A percentile compares a stretch with the other conserved stretches of the same genome.
These are phyloP conservation scores for Skeletonema costatum DNA, from an alignment of 108 stramenopile species.

Conservation along the genomic window DNA sequence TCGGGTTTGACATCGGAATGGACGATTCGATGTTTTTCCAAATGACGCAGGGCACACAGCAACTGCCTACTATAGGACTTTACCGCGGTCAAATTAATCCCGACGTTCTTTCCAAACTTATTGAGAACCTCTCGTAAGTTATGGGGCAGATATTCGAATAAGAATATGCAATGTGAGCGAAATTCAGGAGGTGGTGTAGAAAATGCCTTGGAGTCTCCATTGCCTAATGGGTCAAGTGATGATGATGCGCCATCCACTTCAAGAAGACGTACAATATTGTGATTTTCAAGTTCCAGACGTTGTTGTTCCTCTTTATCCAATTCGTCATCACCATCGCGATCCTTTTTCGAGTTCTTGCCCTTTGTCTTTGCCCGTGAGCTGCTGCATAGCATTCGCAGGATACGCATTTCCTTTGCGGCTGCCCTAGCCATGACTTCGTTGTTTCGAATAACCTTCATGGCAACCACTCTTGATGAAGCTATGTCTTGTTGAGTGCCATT, in stretches of 20 bases:
- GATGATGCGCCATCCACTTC: slow-evolving; percentile 35
- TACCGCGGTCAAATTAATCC: slow-evolving; percentile 90
- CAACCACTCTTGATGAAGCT: slow-evolving; percentile 63
- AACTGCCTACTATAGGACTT: slow-evolving; percentile 91
- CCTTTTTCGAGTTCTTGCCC: slow-evolving; percentile 3
- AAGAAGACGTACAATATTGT: slow-evolving; percentile 71
- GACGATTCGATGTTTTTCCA: slow-evolving; percentile 84
- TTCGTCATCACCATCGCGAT: slow-evolving; percentile 41
- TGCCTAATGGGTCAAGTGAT: slow-evolving; percentile 6
- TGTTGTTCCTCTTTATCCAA: slow-evolving; percentile 49
- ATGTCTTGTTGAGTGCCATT: slow-evolving; percentile 18
- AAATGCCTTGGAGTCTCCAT: slow-evolving; percentile 20
- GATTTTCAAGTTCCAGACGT: slow-evolving; percentile 46
- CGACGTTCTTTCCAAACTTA: slow-evolving; percentile 93
- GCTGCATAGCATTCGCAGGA: slow-evolving; percentile 50
- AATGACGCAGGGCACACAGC: slow-evolving; percentile 83
- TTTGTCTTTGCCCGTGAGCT: slow-evolving; percentile 10
- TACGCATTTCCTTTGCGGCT: slow-evolving; percentile 82
- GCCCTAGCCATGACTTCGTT: slow-evolving; percentile 99
- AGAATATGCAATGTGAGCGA: slow-evolving; percentile 77
- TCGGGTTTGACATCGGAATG: slow-evolving; percentile 99
- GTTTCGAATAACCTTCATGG: slow-evolving; percentile 96
- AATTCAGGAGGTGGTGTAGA: slow-evolving; percentile 58
- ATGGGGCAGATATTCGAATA: slow-evolving; percentile 84
- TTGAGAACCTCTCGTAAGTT: slow-evolving; percentile 89